A percentile compares a stretch with the other conserved stretches of the same genome.
Conservation (phyloP, 2,329 filamentous ascomycete species). For the Claviceps arundinis region DNA sequence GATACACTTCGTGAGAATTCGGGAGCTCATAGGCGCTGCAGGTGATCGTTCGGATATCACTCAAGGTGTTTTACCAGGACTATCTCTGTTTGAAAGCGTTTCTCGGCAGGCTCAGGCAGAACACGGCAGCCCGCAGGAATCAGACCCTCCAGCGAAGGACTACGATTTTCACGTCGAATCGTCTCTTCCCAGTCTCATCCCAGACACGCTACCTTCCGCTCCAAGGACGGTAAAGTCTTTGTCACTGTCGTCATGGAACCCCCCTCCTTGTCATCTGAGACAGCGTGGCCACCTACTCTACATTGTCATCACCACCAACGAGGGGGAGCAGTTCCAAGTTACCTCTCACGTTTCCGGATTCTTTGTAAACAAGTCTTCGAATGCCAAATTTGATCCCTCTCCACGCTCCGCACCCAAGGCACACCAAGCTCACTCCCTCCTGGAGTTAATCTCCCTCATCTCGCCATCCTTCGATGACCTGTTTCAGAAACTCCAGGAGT, state of each 20-base stretch:
- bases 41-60: constrained; percentile 78
- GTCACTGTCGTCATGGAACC: constrained; percentile 88
- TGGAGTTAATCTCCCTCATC: constrained; percentile 63
- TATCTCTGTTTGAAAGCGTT: constrained; percentile 77
- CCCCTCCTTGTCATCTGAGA: constrained; percentile 79
- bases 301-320: constrained; percentile 75
- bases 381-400: constrained; percentile 85
- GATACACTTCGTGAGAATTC: constrained; percentile 80
- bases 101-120: constrained; percentile 33
- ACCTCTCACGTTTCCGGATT: constrained; percentile 91
- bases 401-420: constrained; percentile 69
- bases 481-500: constrained; percentile 69
- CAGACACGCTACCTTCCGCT: constrained; percentile 48
- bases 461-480: constrained; percentile 71
- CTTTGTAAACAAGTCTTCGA: constrained; percentile 93
- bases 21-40: constrained; percentile 85
- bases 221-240: constrained; percentile 89
- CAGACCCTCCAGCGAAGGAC: constrained; percentile 38
- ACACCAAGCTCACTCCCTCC: constrained; percentile 69
- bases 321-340: constrained; percentile 89
- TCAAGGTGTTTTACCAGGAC: constrained; percentile 72
- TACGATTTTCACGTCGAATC: constrained; percentile 66
- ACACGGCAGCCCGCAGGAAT: constrained; percentile 12
- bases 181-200: constrained; percentile 57
- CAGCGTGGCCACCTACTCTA: constrained; percentile 91